These are phyloP conservation scores for Lentinula aciculospora DNA, from an alignment of 768 basidiomycete species.

Conservation along the genomic window DNA sequence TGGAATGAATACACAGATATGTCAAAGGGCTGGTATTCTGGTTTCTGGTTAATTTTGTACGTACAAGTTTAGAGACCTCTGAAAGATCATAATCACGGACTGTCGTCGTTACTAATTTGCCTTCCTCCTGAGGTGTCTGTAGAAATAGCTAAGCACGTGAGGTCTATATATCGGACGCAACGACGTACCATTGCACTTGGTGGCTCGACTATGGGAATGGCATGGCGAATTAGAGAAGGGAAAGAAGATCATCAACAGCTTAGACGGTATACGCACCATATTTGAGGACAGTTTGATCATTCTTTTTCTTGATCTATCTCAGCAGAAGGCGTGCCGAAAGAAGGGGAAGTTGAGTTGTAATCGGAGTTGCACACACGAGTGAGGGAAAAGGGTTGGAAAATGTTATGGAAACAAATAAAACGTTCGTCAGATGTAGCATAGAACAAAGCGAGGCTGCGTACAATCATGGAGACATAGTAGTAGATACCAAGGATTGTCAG, in stretches of 20 bases:
- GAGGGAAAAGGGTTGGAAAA: neutral
- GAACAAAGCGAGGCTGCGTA: slow-evolving; percentile 25
- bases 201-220: slow-evolving; percentile 57
- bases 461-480: slow-evolving; percentile 74
- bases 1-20: slow-evolving; percentile 15
- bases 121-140: slow-evolving; percentile 53
- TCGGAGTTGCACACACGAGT: neutral
- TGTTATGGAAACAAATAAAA: too few species aligned
- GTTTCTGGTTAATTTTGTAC: slow-evolving; percentile 14
- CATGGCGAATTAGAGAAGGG: neutral
- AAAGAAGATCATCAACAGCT: neutral
- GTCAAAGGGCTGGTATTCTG: neutral
- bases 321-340: neutral
- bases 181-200: slow-evolving; percentile 67
- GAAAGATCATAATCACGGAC: slow-evolving; percentile 89
- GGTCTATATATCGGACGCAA: neutral
- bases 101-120: slow-evolving; percentile 83
- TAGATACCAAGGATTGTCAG: slow-evolving; percentile 65
- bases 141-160: neutral
- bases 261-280: slow-evolving; percentile 62
- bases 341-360: neutral
- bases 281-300: slow-evolving; percentile 93
- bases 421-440: too few species aligned
- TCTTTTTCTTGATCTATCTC: slow-evolving; percentile 83
- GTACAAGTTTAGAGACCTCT: slow-evolving; percentile 77